Conservation (phyloP, 1,284 basidiomycete genomes). For the Volvariella volvacea region DNA sequence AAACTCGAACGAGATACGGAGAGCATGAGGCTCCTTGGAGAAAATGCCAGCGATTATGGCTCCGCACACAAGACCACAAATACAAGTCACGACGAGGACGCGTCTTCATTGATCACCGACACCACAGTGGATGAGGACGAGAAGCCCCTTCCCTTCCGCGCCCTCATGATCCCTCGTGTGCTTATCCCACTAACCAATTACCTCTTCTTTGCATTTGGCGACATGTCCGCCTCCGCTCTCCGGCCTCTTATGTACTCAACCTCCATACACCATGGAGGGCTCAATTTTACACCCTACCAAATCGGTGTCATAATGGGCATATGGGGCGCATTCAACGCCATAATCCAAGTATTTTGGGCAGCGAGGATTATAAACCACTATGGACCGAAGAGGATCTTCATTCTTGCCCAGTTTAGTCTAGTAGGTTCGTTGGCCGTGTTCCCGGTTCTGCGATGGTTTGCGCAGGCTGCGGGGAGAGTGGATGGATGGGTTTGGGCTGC, state of each 20-base stretch:
- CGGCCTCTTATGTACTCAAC: constrained; percentile 32
- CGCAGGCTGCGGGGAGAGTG: constrained; percentile 18
- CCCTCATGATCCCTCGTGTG: constrained; percentile 14
- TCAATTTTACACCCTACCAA: constrained; percentile 25
- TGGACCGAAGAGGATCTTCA: constrained; percentile 19
- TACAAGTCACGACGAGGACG: too few relatives aligned
- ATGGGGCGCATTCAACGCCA: constrained; percentile 24
- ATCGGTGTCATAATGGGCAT: constrained; percentile 28
- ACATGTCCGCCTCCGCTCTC: constrained; percentile 28
- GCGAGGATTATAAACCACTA: constrained; percentile 18
- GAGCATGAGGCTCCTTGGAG: too few relatives aligned
- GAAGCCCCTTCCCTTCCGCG: constrained; percentile 7
- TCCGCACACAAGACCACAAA: too few relatives aligned
- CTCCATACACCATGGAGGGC: constrained; percentile 26
- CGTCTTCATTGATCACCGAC: too few relatives aligned
- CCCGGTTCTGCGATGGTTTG: constrained; percentile 21
- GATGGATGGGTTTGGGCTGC: constrained; percentile 21
- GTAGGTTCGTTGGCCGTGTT: constrained; percentile 12
- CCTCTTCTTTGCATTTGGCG: constrained; percentile 20
- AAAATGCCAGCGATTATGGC: too few relatives aligned
- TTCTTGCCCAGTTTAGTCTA: constrained; percentile 12
- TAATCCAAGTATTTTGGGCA: constrained; percentile 22
- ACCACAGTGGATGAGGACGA: too few relatives aligned
- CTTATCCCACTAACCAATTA: constrained; percentile 10
- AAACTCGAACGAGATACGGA: too few relatives aligned